Conservation (phyloP, 164 flowering plant genomes). For the Sedum album region DNA sequence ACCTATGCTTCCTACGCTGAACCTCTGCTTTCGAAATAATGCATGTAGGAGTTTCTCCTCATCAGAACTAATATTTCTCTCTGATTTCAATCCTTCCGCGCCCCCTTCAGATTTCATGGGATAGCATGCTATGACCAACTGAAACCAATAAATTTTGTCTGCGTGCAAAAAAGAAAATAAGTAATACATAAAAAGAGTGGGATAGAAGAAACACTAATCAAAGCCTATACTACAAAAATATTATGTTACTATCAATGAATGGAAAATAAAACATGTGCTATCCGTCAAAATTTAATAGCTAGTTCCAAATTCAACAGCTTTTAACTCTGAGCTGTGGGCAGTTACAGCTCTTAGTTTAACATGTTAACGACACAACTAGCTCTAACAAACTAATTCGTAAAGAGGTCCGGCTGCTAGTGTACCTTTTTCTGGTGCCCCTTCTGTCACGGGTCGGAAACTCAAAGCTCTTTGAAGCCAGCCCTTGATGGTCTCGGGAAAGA, state of each 20-base stretch:
- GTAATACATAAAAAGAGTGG: constrained; percentile 1
- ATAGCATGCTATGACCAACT: constrained; percentile 69
- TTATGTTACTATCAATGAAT: background rate
- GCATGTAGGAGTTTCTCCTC: constrained; percentile 56
- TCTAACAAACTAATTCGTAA: background rate
- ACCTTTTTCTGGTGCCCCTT: constrained; percentile 58
- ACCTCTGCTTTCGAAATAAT: constrained; percentile 62
- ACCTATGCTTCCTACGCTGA: constrained; percentile 19
- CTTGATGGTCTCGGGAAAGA: constrained; percentile 26
- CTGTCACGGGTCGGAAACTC: constrained; percentile 43
- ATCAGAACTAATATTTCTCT: constrained; percentile 31
- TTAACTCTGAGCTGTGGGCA: background rate
- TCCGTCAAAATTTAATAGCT: too few relatives aligned
- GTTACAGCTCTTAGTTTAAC: background rate
- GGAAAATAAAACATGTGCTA: background rate
- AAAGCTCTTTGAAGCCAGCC: constrained; percentile 60
- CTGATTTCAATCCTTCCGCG: constrained; percentile 26
- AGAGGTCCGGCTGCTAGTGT: background rate
- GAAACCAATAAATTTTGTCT: constrained; percentile 80
- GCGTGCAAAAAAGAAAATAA: constrained; percentile 11
- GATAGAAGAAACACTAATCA: background rate
- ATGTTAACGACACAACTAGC: background rate
- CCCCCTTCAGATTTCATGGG: constrained; percentile 40
- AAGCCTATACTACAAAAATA: background rate
- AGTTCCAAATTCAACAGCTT: background rate